phyloP scores from a whole-genome alignment of 208 protist genomes.

The Angomonas deanei region DNA sequence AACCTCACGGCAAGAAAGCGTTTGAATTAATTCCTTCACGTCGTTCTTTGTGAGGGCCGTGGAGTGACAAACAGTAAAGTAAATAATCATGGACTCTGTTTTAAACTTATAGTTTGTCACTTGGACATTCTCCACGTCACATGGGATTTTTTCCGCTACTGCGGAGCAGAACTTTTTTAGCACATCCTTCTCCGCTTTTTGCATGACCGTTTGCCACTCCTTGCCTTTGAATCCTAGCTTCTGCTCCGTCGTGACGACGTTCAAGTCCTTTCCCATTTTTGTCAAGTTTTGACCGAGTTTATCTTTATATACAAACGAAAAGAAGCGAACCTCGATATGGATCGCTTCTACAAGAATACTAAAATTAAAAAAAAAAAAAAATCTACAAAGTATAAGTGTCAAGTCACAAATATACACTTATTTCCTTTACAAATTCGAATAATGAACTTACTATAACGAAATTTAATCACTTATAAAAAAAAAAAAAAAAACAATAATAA shows the following conservation, averaged over 20 bases:
- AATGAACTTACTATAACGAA: too few relatives aligned
- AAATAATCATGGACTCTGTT: slow-evolving; percentile 16
- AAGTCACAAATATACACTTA: too few relatives aligned
- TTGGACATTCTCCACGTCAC: not conserved
- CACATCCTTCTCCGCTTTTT: not conserved
- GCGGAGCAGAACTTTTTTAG: not conserved
- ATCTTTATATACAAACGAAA: too few relatives aligned
- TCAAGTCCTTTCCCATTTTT: not conserved
- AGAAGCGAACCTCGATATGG: too few relatives aligned
- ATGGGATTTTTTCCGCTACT: not conserved
- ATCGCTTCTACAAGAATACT: too few relatives aligned
- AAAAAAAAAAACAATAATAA: slow-evolving; percentile 9
- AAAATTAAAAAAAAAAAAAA: too few relatives aligned
- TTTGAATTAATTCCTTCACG: slow-evolving; percentile 15
- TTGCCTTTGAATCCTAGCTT: slow-evolving; percentile 47
- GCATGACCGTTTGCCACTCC: slow-evolving; percentile 18
- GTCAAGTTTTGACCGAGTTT: too few relatives aligned
- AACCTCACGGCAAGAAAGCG: slow-evolving; percentile 11
- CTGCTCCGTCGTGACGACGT: slow-evolving; percentile 25
- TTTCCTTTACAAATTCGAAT: too few relatives aligned
- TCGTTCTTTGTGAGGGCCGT: slow-evolving; percentile 11
- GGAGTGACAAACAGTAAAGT: slow-evolving; percentile 40
- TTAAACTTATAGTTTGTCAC: not conserved
- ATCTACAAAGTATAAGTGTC: too few relatives aligned
- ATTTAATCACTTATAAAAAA: not conserved